Percentiles rank a stretch among this genome's conserved stretches.
phyloP scores from a whole-genome alignment of 208 protist genomes.

The Acanthamoeba castellanii region DNA sequence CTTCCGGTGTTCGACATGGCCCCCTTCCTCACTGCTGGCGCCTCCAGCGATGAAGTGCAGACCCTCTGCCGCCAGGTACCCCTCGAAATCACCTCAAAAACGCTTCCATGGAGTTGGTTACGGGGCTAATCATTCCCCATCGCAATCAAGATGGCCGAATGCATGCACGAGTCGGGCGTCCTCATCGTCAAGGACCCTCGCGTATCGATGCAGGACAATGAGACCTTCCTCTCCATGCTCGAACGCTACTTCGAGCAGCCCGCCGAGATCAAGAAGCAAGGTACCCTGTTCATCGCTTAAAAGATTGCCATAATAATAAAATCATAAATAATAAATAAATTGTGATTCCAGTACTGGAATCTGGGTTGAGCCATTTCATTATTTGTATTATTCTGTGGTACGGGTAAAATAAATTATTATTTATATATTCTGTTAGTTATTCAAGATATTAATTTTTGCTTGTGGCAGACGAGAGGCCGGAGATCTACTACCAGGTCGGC shows the following conservation, averaged over 20 bases:
- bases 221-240: constrained; percentile 87
- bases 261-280: constrained; percentile 81
- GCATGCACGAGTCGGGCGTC: constrained; percentile 81
- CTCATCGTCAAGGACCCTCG: constrained; percentile 85
- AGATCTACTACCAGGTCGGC: constrained; percentile 88
- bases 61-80: neutral
- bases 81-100: neutral
- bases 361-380: neutral
- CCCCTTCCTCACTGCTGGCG: neutral
- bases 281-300: neutral
- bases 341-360: too few species aligned
- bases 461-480: constrained; percentile 83
- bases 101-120: neutral
- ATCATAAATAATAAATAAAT: too few species aligned
- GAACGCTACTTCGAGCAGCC: constrained; percentile 88
- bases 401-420: neutral
- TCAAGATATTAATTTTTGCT: neutral
- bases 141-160: neutral
- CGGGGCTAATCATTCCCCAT: neutral
- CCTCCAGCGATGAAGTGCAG: constrained; percentile 13
- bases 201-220: constrained; percentile 80
- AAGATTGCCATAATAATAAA: too few species aligned
- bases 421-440: neutral
- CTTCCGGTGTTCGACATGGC: neutral
- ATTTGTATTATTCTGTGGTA: too few species aligned